These are phyloP conservation scores for Candida loeiensis DNA, from an alignment of 805 yeast genomes.

Conservation along the genomic window DNA sequence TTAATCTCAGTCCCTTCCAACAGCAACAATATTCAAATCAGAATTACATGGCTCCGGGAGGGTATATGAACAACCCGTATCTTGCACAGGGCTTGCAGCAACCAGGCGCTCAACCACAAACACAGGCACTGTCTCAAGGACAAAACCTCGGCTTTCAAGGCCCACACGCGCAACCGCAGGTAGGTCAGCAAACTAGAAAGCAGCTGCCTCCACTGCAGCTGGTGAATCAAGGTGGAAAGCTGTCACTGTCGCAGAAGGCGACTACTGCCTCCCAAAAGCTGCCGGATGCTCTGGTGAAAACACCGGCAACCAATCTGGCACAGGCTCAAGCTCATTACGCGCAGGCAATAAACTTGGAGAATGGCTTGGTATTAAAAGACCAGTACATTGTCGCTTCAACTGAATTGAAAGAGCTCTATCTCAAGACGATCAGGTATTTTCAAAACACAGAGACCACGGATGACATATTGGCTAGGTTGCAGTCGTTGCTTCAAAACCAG, in stretches of 20 bases:
- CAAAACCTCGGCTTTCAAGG: constrained; percentile 10
- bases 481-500: constrained; percentile 24
- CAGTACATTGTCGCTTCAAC: constrained; percentile 58
- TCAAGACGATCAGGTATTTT: constrained; percentile 53
- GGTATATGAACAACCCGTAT: constrained; percentile 8
- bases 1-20: constrained; percentile 8
- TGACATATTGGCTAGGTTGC: constrained; percentile 25
- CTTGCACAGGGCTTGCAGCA: constrained; percentile 14
- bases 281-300: neutral
- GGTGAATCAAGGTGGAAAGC: constrained; percentile 12
- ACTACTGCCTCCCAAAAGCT: neutral
- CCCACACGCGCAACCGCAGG: constrained; percentile 7
- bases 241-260: constrained; percentile 12
- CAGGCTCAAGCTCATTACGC: constrained; percentile 4
- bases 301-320: neutral
- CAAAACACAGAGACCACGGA: constrained; percentile 28
- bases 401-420: constrained; percentile 48
- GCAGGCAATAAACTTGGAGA: constrained; percentile 47
- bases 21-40: constrained; percentile 8
- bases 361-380: constrained; percentile 57
- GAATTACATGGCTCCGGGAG: constrained; percentile 7
- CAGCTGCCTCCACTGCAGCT: constrained; percentile 6
- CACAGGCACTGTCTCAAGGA: constrained; percentile 6
- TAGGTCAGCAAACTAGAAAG: constrained; percentile 8
- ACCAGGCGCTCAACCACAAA: neutral